Base-by-base conservation (phyloP, 306 rosid species). In the Styphnolobium japonicum region DNA sequence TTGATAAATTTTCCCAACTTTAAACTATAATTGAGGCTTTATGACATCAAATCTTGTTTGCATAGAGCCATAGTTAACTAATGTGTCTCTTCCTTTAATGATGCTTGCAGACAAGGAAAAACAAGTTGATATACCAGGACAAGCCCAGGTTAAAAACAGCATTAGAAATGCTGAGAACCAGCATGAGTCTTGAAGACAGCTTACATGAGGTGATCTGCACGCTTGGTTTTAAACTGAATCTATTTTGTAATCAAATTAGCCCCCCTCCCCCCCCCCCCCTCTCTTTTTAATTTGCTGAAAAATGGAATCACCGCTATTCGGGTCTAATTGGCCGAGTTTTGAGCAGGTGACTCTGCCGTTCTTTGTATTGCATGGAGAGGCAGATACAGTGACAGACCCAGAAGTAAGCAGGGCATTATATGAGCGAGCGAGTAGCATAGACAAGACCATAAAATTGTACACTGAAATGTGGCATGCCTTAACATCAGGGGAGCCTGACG, bases 311-410 rank as follows among this genome's bases (percentile, higher is more conserved):
- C 5, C 14, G 6, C 16, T 5, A 57, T 12, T 7, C 4, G 0
- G 7, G 22, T 25, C 27, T 45, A 4, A 37, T 6, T 10, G 14
- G 23, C 29, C 53, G 10, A 0, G 12, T 11, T 63, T 36, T 77
- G 69, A 39, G 57, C 85, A 93, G 97, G 85, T 94, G 60, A 84
- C 56, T 45, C 66, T 95, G 9, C 98, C 99, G 1, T 93, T 95
- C 88, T 72, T 90, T 67, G 96, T 93, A 3, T 74, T 95, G 79
- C 98, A 95, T 48, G 99, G 99, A 45, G 98, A 87, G 69, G 87
- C 88, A n/a, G 99, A 93, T 65, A 91, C 36, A 49, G 94, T 95
- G n/a, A 93, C 97, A 18, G 99, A 95, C 83, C 99, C 97, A 31
- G 94, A 92, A 85, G 86, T 89, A 21, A 92, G 98, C 88, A 89